A percentile compares a stretch with the other conserved stretches of the same genome.
Evolutionary conservation across 208 protist genomes (phyloP).

Genomic region (Vickermania spadyakhi): DNA sequence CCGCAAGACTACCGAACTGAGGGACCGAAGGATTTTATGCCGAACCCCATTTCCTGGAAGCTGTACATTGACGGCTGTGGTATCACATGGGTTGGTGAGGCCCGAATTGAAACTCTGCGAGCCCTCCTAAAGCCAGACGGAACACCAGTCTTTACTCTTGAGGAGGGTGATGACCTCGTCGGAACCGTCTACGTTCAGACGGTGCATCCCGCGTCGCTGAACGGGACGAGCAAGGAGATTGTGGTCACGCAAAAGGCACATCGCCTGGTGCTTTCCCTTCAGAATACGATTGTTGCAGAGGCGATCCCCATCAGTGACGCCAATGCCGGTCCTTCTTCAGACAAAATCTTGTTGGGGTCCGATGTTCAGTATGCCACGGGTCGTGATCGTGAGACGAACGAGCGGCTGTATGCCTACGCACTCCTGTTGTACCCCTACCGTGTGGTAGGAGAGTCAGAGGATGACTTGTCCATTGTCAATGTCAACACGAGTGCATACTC

Average conservation of each 20-base stretch:
- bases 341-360: constrained; percentile 15
- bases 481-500: constrained; percentile 17
- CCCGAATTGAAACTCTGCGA: constrained; percentile 57
- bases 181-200: constrained; percentile 73
- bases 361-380: constrained; percentile 55
- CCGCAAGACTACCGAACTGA: constrained; percentile 12
- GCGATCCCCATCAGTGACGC: constrained; percentile 5
- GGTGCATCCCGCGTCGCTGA: constrained; percentile 59
- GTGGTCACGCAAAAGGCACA: constrained; percentile 29
- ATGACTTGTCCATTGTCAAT: constrained; percentile 16
- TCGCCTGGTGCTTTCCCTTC: constrained; percentile 37
- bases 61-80: constrained; percentile 81
- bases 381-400: constrained; percentile 24
- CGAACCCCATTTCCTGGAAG: constrained; percentile 52
- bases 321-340: not conserved
- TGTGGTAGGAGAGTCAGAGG: constrained; percentile 8
- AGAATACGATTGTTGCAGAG: constrained; percentile 42
- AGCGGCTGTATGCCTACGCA: constrained; percentile 69
- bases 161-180: constrained; percentile 33
- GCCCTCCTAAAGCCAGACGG: constrained; percentile 46
- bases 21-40: not conserved
- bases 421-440: constrained; percentile 58
- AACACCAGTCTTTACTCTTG: constrained; percentile 44
- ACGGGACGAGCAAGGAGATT: constrained; percentile 29
- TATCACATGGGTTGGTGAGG: constrained; percentile 72